These are phyloP conservation scores for Canavalia gladiata DNA, from an alignment of 306 rosid genomes.

Conservation along the genomic window DNA sequence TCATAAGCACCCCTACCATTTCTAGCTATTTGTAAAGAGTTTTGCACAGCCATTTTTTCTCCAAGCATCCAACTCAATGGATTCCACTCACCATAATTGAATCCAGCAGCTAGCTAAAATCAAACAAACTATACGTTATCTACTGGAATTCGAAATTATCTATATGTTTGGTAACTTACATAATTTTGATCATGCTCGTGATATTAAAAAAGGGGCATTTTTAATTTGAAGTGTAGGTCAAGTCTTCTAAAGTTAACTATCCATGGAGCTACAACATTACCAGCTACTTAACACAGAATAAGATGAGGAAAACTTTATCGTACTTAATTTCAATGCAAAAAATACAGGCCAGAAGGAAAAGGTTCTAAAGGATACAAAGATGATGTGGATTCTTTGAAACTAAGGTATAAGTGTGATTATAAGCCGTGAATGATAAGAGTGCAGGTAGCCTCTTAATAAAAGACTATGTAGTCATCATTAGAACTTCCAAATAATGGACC, in stretches of 20 bases:
- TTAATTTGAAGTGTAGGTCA: not conserved
- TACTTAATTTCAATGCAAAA: not conserved
- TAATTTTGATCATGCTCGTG: not conserved
- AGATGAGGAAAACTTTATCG: not conserved
- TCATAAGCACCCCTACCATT: conserved; percentile 38
- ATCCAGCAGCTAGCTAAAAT: not conserved
- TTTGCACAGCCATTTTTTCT: conserved; percentile 51
- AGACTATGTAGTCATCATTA: not conserved
- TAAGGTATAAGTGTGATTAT: not conserved
- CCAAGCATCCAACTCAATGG: conserved; percentile 42
- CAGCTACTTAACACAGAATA: not conserved
- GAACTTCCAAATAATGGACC: conserved; percentile 18
- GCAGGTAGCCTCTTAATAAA: not conserved
- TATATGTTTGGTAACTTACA: not conserved
- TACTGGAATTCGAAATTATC: not conserved
- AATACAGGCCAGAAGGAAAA: not conserved
- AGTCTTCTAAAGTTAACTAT: not conserved
- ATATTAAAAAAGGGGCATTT: not conserved
- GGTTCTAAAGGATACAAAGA: not conserved
- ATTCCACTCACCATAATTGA: not conserved
- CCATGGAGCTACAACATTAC: not conserved
- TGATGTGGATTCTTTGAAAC: conserved; percentile 14
- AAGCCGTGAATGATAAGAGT: not conserved
- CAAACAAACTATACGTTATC: not conserved
- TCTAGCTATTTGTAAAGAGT: conserved; percentile 53